Evolutionary conservation across 2,329 filamentous ascomycete species (phyloP).

Genomic region (Xylariomycetidae sp.): DNA sequence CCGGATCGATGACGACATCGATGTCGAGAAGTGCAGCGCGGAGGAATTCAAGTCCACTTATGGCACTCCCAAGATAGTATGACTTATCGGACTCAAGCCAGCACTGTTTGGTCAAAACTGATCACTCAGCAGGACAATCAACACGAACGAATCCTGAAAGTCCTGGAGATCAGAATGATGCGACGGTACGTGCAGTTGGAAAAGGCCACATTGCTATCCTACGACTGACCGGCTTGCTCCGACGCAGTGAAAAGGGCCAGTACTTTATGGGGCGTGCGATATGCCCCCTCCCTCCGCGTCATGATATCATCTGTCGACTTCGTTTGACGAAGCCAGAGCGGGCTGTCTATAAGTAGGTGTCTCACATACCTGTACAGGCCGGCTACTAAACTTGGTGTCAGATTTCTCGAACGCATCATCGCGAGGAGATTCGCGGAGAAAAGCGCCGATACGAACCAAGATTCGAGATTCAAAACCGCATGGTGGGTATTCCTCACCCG

Average conservation of each 20-base stretch:
- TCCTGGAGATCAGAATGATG: conserved; percentile 7
- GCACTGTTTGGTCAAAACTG: too few relatives aligned
- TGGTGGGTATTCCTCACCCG: too few relatives aligned
- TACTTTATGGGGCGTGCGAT: conserved; percentile 6
- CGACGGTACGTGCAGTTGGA: conserved; percentile 10
- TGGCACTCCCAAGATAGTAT: not conserved
- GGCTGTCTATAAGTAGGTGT: conserved; percentile 7
- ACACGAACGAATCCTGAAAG: conserved; percentile 2
- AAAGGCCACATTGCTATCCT: too few relatives aligned
- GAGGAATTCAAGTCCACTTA: not conserved
- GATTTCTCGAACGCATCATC: too few relatives aligned
- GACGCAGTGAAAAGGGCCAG: conserved; percentile 8
- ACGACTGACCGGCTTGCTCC: too few relatives aligned
- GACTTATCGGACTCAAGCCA: too few relatives aligned
- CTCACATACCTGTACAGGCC: too few relatives aligned
- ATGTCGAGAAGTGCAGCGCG: not conserved
- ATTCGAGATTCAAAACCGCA: too few relatives aligned
- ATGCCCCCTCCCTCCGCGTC: conserved; percentile 6
- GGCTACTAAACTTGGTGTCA: too few relatives aligned
- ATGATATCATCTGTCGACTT: not conserved
- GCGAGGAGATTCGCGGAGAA: too few relatives aligned
- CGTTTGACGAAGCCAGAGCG: conserved; percentile 3
- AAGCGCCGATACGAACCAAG: too few relatives aligned
- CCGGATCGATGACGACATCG: conserved; percentile 5
- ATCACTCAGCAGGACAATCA: conserved; percentile 1